These are phyloP conservation scores for Margaritispora aquatica DNA, from an alignment of 495 filamentous ascomycete genomes.

Conservation along the genomic window DNA sequence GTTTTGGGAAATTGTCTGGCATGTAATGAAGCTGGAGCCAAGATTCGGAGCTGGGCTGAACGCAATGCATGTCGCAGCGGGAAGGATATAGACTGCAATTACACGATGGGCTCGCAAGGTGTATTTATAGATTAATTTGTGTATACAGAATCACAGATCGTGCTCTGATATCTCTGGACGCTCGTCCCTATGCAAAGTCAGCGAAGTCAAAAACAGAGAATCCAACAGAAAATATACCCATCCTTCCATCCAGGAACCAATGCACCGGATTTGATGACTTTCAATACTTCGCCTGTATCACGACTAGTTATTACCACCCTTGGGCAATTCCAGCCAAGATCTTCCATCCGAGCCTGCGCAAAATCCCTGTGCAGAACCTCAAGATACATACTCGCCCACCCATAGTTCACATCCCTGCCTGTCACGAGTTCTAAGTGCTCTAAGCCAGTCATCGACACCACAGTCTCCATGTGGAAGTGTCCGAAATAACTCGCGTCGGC, in stretches of 20 bases:
- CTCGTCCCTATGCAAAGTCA: background rate
- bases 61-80: no score
- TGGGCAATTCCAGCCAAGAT: conserved; percentile 16
- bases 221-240: background rate
- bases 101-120: background rate
- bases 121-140: background rate
- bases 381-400: background rate
- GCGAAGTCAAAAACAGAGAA: background rate
- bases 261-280: conserved; percentile 2
- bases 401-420: background rate
- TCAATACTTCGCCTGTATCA: background rate
- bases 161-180: background rate
- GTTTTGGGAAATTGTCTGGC: no score
- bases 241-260: conserved; percentile 6
- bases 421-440: conserved; percentile 6
- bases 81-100: no score
- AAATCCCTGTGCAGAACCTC: conserved; percentile 6
- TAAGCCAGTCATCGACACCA: conserved; percentile 8
- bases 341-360: conserved; percentile 3
- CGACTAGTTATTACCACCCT: conserved; percentile 4
- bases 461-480: conserved; percentile 14
- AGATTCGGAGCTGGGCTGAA: no score
- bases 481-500: conserved; percentile 14
- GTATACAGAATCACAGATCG: background rate
- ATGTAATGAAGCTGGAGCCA: no score